These are phyloP conservation scores for Rhodotorula sp. DNA, from an alignment of 1,284 basidiomycete species.

Conservation along the genomic window DNA sequence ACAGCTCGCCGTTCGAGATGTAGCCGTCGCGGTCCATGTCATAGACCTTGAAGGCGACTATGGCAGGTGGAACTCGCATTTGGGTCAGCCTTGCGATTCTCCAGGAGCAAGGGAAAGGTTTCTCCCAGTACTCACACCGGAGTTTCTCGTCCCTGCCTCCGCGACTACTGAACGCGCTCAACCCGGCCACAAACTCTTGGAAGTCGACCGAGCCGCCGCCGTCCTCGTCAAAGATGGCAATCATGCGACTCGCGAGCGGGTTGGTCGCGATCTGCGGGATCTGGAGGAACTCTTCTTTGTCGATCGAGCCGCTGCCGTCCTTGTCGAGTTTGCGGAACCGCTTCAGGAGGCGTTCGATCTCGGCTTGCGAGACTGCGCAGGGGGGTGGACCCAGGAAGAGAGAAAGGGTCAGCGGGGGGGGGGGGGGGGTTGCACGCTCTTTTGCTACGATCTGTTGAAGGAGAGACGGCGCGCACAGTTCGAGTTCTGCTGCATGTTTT, in stretches of 20 bases:
- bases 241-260: conserved; percentile 93
- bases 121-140: conserved; percentile 64
- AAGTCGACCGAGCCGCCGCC: conserved; percentile 98
- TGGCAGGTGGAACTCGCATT: neutral
- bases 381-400: neutral
- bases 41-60: conserved; percentile 98
- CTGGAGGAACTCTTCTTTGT: conserved; percentile 97
- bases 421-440: no score
- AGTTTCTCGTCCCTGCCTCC: conserved; percentile 96
- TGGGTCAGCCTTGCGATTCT: neutral
- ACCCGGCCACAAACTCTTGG: conserved; percentile 95
- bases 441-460: no score
- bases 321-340: conserved; percentile 99
- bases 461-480: conserved; percentile 62
- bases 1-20: conserved; percentile 98
- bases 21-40: conserved; percentile 96
- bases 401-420: neutral
- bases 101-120: neutral
- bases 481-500: conserved; percentile 87
- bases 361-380: conserved; percentile 75
- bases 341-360: conserved; percentile 93
- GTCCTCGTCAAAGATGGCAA: conserved; percentile 99
- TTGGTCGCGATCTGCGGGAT: conserved; percentile 99
- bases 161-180: conserved; percentile 95
- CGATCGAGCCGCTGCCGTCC: conserved; percentile 96